Percentiles rank a stretch among this genome's conserved stretches.
Conservation (phyloP, 192 early-diverging fungal species). For the Podila epicladia region DNA sequence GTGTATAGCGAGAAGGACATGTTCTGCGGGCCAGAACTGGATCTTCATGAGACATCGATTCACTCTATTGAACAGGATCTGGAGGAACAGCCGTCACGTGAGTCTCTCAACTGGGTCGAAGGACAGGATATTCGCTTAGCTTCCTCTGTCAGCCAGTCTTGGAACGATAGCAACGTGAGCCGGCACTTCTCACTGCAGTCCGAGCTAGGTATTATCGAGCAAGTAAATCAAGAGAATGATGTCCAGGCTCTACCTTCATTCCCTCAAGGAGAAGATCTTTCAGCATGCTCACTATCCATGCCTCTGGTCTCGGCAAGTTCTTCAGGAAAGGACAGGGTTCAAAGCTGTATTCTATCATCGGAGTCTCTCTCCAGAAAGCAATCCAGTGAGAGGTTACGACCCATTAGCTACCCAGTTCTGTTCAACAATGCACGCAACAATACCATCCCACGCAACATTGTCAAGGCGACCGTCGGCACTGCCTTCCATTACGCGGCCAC, state of each 20-base stretch:
- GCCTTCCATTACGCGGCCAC: conserved; percentile 12
- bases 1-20: no score
- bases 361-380: neutral
- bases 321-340: neutral
- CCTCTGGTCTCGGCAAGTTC: neutral
- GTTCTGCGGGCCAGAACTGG: no score
- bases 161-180: neutral
- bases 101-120: neutral
- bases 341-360: neutral
- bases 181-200: conserved; percentile 1
- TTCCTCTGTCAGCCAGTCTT: neutral
- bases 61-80: no score
- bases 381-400: conserved; percentile 6
- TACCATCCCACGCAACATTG: conserved; percentile 5
- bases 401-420: conserved; percentile 5
- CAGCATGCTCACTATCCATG: neutral
- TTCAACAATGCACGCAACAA: neutral
- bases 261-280: neutral
- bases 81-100: no score
- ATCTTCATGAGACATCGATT: no score
- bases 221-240: neutral
- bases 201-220: conserved; percentile 1
- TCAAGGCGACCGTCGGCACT: conserved; percentile 12
- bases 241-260: neutral
- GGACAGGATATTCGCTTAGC: neutral